Conservation (phyloP, 1,284 basidiomycete species). For the Kwoniella shivajii region DNA sequence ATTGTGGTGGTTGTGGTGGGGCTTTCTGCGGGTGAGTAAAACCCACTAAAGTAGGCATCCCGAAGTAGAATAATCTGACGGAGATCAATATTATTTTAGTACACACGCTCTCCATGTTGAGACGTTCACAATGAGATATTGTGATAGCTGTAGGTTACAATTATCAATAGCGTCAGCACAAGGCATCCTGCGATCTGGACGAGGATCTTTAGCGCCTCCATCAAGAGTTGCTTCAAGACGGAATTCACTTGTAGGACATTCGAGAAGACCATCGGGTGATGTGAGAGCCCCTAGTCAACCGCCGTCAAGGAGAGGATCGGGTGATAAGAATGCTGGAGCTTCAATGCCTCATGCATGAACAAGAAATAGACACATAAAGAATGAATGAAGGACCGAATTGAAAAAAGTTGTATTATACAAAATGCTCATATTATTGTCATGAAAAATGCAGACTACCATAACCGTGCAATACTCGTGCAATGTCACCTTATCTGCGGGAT, state of each 20-base stretch:
- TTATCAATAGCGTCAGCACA: conserved; percentile 36
- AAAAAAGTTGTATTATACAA: neutral
- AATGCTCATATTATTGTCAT: neutral
- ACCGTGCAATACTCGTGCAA: neutral
- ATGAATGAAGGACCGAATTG: too few relatives aligned
- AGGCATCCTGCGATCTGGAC: conserved; percentile 27
- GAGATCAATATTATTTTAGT: conserved; percentile 8
- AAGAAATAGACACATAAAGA: too few relatives aligned
- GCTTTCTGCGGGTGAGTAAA: conserved; percentile 46
- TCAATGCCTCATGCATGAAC: neutral
- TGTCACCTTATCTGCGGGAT: too few relatives aligned
- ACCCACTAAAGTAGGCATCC: neutral
- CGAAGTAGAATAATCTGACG: neutral
- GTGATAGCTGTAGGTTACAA: conserved; percentile 43
- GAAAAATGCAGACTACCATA: too few relatives aligned
- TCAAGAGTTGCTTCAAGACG: conserved; percentile 20
- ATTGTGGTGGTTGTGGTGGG: conserved; percentile 53
- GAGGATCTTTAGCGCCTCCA: conserved; percentile 14
- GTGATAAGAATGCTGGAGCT: conserved; percentile 8
- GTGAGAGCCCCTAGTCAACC: conserved; percentile 4
- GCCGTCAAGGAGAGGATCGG: conserved; percentile 19
- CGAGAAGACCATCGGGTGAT: conserved; percentile 7
- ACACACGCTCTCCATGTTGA: conserved; percentile 50
- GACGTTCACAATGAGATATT: conserved; percentile 45
- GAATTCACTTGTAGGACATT: conserved; percentile 11